phyloP scores from a whole-genome alignment of 345 rosid species.

The Moricandia arvensis region DNA sequence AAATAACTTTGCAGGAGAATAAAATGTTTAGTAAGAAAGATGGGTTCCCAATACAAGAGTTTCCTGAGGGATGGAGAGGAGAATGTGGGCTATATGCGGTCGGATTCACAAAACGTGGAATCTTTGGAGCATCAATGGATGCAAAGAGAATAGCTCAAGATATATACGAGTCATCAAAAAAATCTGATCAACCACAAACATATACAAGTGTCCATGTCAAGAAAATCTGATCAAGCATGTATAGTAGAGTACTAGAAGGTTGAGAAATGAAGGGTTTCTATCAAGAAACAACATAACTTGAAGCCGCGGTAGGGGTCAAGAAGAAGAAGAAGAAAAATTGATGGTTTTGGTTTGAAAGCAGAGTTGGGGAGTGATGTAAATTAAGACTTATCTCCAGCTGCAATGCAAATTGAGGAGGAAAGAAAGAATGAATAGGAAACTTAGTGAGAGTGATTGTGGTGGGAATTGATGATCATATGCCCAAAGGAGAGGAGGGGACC shows the following conservation, averaged over 20 bases:
- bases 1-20: not conserved
- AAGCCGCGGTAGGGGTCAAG: not conserved
- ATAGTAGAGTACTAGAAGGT: not conserved
- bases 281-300: not conserved
- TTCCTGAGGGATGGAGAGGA: not conserved
- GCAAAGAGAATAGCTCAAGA: not conserved
- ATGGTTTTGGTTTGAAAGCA: not conserved
- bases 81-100: not conserved
- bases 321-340: not conserved
- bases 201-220: not conserved
- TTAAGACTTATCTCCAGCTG: not conserved
- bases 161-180: not conserved
- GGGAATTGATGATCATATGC: conserved; percentile 43
- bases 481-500: conserved; percentile 43
- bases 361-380: not conserved
- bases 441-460: conserved; percentile 37
- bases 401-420: not conserved
- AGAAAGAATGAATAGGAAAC: not conserved
- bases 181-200: not conserved
- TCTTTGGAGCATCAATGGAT: not conserved
- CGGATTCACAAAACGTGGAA: not conserved
- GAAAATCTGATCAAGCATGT: not conserved
- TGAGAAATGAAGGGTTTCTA: not conserved
- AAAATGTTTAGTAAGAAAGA: not conserved
- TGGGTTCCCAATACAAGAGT: not conserved